phyloP scores from a whole-genome alignment of 352 stramenopile genomes.

The Blastocystis sp. region DNA sequence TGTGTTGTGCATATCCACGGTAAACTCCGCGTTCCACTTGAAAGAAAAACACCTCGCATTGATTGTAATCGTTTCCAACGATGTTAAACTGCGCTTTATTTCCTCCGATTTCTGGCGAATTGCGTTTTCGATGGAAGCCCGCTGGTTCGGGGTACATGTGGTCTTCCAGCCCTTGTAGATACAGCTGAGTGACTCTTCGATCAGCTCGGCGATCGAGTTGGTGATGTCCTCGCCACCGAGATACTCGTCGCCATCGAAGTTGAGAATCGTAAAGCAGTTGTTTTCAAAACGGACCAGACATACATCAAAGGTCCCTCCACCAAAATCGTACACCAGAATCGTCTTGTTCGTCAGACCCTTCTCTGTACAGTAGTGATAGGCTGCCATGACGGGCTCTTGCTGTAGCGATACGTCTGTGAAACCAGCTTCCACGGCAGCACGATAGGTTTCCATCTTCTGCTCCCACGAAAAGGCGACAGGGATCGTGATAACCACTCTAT shows the following conservation, averaged over 20 bases:
- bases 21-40: no score
- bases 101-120: not conserved
- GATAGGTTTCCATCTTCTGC: constrained; percentile 4
- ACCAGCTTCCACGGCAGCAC: not conserved
- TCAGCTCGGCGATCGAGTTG: not conserved
- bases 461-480: constrained; percentile 15
- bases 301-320: constrained; percentile 26
- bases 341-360: not conserved
- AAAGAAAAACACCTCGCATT: no score
- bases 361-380: constrained; percentile 1
- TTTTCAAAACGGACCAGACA: not conserved
- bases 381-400: constrained; percentile 40
- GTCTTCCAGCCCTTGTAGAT: not conserved
- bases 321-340: constrained; percentile 40
- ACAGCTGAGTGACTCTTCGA: no score
- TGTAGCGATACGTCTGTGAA: not conserved
- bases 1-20: no score
- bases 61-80: no score
- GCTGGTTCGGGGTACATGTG: not conserved
- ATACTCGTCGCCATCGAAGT: not conserved
- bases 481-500: constrained; percentile 4
- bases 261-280: not conserved
- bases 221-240: constrained; percentile 38
- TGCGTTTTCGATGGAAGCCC: not conserved
- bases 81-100: no score